Evolutionary conservation across 805 yeast species (phyloP), one percentile per base, ranked within the genome.

Genomic region (Saturnispora kantuleensis): DNA sequence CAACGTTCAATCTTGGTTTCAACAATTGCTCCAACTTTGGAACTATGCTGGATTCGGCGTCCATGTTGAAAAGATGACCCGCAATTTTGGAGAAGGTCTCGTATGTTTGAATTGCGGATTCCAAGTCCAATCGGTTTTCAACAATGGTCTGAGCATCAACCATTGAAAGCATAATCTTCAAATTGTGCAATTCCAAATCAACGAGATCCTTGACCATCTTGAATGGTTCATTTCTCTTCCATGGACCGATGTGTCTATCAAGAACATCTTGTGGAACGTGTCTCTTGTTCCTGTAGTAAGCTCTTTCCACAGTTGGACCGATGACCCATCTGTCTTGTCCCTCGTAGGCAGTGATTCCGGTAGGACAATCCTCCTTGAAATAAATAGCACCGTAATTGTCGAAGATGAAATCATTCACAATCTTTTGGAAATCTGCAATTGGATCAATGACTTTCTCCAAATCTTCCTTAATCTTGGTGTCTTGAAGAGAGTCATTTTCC

Each of bases 261-360:
- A 76, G 64, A 43, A 69, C 70, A 35, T 67, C 70, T 32, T 70
- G 69, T n/a, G 72, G 67, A 53, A 84, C 61, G 37, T 70, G 65
- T 34, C 64, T 64, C 58, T 80, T 81, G 52, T 79, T 74, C 60
- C 82, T 84, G 74, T 88, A 81, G 60, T 79, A 84, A 11, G 77
- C 73, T 52, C 83, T 74, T 62, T 90, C 97, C 29, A 77, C 79
- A 18, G 85, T 75, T n/a, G 95, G 93, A 6, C 98, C 97, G 52
- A 90, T 78, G 58, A 81, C 73, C 94, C 95, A 89, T 66, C 95
- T 76, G 50, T 75, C 64, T 62, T 86, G 95, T 11, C 79, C 84
- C 4, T 74, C 79, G 53, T 82, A 85, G 12, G 68, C 56, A 35
- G 62, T 46, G 48, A 41, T 39, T 5, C 39, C 41, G 17, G 51